These are phyloP conservation scores for Saxispiralis lemnorum DNA, from an alignment of 495 filamentous ascomycete genomes.

Conservation along the genomic window DNA sequence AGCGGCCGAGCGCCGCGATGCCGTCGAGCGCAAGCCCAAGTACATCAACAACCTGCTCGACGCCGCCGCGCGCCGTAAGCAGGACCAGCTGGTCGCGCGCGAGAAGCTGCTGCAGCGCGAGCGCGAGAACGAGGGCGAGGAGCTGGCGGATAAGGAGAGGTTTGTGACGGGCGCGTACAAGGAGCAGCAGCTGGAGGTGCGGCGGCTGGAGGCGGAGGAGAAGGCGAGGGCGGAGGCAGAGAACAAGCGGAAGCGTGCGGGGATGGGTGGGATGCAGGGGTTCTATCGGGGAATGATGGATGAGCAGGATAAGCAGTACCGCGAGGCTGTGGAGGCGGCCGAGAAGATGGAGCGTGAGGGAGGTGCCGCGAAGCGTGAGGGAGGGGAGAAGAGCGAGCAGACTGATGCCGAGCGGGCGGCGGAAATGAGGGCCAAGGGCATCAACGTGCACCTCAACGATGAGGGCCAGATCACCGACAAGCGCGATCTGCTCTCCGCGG, in stretches of 20 bases:
- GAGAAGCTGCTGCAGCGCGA: constrained; percentile 77
- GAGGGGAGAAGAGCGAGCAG: constrained; percentile 32
- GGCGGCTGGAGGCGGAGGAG: constrained; percentile 68
- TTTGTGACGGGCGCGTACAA: constrained; percentile 96
- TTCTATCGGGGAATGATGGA: constrained; percentile 78
- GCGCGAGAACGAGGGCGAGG: constrained; percentile 81
- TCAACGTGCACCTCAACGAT: constrained; percentile 63
- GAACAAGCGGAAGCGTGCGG: constrained; percentile 39
- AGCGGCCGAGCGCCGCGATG: constrained; percentile 21
- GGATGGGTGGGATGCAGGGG: constrained; percentile 56
- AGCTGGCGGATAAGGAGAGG: constrained; percentile 86
- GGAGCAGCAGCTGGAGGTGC: constrained; percentile 72
- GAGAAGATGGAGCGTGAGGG: constrained; percentile 30
- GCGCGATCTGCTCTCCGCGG: constrained; percentile 70
- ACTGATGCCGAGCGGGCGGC: constrained; percentile 52
- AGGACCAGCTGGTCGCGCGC: constrained; percentile 70
- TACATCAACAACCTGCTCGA: constrained; percentile 71
- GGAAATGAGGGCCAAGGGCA: constrained; percentile 55
- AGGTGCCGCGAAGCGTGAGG: constrained; percentile 12
- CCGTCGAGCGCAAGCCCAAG: constrained; percentile 43
- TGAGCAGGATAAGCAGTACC: constrained; percentile 57
- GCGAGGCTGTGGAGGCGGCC: constrained; percentile 44
- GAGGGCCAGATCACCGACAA: constrained; percentile 92
- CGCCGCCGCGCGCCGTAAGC: constrained; percentile 72
- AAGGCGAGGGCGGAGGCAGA: constrained; percentile 49